These are phyloP conservation scores for Calonectria pteridis DNA, from an alignment of 2,329 filamentous ascomycete species.

Conservation along the genomic window DNA sequence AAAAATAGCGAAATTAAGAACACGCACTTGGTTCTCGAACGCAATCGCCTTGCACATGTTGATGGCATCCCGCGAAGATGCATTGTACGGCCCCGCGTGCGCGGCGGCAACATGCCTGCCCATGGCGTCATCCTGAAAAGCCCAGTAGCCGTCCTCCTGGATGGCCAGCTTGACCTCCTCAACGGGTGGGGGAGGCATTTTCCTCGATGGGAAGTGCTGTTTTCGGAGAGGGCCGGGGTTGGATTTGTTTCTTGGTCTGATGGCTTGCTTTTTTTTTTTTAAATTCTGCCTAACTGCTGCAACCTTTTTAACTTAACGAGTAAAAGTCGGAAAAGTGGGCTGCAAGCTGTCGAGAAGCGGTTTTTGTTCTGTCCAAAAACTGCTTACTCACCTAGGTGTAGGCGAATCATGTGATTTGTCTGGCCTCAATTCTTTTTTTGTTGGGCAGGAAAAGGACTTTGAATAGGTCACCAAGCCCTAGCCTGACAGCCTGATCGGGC, in stretches of 20 bases:
- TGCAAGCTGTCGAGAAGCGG: not conserved
- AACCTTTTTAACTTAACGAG: not conserved
- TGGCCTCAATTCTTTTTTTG: not conserved
- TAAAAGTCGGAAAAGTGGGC: not conserved
- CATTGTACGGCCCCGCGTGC: not conserved
- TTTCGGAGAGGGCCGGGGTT: too few species aligned
- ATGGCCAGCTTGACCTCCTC: not conserved
- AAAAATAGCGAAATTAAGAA: not conserved
- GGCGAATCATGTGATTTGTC: not conserved
- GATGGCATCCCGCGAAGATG: not conserved
- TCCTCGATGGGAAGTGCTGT: not conserved
- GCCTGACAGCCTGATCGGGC: not conserved
- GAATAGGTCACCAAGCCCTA: not conserved
- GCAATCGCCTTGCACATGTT: not conserved
- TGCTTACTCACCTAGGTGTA: too few species aligned
- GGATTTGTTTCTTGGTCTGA: not conserved
- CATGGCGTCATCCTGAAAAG: not conserved
- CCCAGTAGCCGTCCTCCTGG: not conserved
- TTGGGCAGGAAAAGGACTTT: not conserved
- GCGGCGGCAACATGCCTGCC: not conserved
- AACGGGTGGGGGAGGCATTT: not conserved
- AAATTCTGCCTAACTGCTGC: not conserved
- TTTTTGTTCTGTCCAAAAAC: not conserved
- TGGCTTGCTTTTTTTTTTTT: not conserved
- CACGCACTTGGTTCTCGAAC: not conserved